These are phyloP conservation scores for Nigrospora oryzae DNA, from an alignment of 2,329 filamentous ascomycete genomes.

Conservation along the genomic window DNA sequence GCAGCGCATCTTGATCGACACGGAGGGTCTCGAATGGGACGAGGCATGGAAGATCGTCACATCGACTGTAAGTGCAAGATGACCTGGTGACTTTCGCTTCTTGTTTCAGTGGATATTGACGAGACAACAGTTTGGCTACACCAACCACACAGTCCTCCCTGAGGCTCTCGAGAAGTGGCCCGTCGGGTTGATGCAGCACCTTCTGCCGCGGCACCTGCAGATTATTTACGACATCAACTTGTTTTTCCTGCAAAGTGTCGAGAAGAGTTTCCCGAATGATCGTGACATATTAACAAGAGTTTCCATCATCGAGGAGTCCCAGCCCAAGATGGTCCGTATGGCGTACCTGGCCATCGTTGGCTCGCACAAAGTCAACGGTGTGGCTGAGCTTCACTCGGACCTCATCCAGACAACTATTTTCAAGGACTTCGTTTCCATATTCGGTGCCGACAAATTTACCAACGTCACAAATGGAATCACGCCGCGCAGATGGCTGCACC, in stretches of 20 bases:
- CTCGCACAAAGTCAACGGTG: conserved; percentile 98
- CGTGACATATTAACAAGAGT: conserved; percentile 77
- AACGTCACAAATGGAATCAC: conserved; percentile 99
- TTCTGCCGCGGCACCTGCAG: conserved; percentile 87
- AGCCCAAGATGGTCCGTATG: conserved; percentile 98
- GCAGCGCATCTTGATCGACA: conserved; percentile 82
- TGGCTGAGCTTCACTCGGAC: conserved; percentile 94
- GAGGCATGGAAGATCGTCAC: conserved; percentile 79
- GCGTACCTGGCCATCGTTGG: conserved; percentile 90
- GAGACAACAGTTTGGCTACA: conserved; percentile 69
- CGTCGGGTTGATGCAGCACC: conserved; percentile 81
- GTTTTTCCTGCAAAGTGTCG: conserved; percentile 82
- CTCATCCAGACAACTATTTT: conserved; percentile 99
- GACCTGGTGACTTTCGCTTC: not conserved
- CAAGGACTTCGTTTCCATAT: conserved; percentile 95
- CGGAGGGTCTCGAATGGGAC: conserved; percentile 89
- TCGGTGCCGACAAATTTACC: conserved; percentile 93
- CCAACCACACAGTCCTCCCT: conserved; percentile 95
- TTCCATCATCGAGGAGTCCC: conserved; percentile 96
- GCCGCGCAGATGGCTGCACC: conserved; percentile 90
- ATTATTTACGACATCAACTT: conserved; percentile 99
- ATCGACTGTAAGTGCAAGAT: conserved; percentile 46
- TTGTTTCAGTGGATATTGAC: too few species aligned
- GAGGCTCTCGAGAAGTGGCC: conserved; percentile 99
- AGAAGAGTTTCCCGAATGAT: conserved; percentile 84